A percentile compares a stretch with the other conserved stretches of the same genome.
Evolutionary conservation across 441 rosid species (phyloP).

Genomic region (Isatis lusitanica): DNA sequence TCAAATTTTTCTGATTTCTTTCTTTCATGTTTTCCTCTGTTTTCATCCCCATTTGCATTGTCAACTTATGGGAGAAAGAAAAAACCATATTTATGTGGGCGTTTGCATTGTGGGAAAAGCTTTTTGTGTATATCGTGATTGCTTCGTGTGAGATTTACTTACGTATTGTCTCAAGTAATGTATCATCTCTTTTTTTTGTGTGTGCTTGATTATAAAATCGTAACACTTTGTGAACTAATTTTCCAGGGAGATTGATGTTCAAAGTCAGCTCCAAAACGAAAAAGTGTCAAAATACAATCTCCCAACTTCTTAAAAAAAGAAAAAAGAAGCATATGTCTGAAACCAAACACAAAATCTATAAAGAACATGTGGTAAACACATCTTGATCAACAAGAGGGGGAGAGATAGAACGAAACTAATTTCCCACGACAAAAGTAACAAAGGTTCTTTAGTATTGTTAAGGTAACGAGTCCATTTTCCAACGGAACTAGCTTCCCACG

Average conservation of each 20-base stretch:
- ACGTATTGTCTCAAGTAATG: background rate
- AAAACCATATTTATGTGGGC: background rate
- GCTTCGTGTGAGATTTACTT: conserved; percentile 20
- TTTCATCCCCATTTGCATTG: background rate
- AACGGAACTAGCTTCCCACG: background rate
- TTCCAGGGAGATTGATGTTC: background rate
- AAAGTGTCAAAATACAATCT: conserved; percentile 6
- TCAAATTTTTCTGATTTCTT: conserved; percentile 41
- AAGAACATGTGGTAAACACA: too few relatives aligned
- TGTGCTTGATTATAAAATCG: background rate
- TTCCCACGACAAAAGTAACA: too few relatives aligned
- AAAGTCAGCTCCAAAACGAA: background rate
- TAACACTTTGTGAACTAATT: too few relatives aligned
- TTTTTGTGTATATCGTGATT: background rate
- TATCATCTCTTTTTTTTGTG: background rate
- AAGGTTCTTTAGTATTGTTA: background rate
- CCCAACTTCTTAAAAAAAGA: background rate
- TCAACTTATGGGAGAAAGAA: too few relatives aligned
- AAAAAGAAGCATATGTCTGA: background rate
- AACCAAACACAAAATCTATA: background rate
- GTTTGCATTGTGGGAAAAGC: background rate
- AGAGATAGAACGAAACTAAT: background rate
- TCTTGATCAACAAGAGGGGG: background rate
- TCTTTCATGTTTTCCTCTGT: background rate
- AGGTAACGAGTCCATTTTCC: background rate